Conservation (phyloP, 139 green algal species). For the Gonium pectorale region DNA sequence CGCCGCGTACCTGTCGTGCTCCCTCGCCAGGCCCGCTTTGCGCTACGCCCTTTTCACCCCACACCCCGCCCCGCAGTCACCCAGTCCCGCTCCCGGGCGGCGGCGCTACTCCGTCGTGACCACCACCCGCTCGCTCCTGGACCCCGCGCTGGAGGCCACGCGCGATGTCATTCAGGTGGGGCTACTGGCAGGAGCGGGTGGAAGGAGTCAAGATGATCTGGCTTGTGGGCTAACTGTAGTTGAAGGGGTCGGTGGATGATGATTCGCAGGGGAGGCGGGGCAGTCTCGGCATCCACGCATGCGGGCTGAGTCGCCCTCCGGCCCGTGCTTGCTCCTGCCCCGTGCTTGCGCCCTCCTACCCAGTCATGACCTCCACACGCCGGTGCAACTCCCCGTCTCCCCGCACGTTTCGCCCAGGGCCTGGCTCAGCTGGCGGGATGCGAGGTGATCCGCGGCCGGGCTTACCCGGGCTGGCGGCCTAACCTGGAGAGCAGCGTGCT, state of each 20-base stretch:
- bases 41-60: too few species aligned
- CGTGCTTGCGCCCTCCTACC: neutral
- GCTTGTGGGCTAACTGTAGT: too few species aligned
- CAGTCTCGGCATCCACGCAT: too few species aligned
- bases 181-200: neutral
- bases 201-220: neutral
- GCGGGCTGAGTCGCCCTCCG: neutral
- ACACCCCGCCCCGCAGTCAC: too few species aligned
- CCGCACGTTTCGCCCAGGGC: neutral
- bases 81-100: neutral
- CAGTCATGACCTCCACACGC: neutral
- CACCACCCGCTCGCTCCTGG: slow-evolving; percentile 73
- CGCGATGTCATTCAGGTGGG: slow-evolving; percentile 56
- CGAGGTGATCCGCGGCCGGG: slow-evolving; percentile 49
- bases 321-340: neutral
- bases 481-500: slow-evolving; percentile 64
- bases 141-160: slow-evolving; percentile 68
- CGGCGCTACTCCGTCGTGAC: slow-evolving; percentile 54
- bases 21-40: too few species aligned
- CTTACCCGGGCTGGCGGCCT: slow-evolving; percentile 84
- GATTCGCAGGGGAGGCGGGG: too few species aligned
- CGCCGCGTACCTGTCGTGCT: too few species aligned
- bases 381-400: neutral
- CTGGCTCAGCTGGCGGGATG: slow-evolving; percentile 19
- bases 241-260: too few species aligned